A percentile compares a stretch with the other conserved stretches of the same genome.
Evolutionary conservation across 345 rosid genomes (phyloP).

Genomic region (Stellera chamaejasme): DNA sequence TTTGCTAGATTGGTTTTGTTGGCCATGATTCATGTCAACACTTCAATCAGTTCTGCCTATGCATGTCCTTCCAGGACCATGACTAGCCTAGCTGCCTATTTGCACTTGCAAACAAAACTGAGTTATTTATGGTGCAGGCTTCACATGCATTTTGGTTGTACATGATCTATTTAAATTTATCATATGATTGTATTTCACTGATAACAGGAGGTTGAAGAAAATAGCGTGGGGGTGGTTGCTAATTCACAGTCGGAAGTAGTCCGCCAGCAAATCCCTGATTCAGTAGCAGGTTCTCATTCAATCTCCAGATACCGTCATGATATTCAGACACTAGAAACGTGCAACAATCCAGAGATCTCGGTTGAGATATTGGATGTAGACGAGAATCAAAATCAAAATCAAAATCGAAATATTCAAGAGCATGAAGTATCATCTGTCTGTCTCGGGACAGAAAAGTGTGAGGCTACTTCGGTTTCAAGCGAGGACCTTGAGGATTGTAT

Average conservation of each 20-base stretch:
- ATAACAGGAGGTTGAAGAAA: conserved; percentile 46
- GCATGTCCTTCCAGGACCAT: too few relatives aligned
- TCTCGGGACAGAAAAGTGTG: background rate
- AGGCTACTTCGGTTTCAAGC: conserved; percentile 8
- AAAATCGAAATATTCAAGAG: background rate
- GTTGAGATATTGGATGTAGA: conserved; percentile 10
- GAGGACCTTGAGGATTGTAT: conserved; percentile 9
- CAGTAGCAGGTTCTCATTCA: conserved; percentile 7
- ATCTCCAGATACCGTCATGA: background rate
- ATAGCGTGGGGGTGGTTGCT: conserved; percentile 17
- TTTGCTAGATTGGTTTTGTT: too few relatives aligned
- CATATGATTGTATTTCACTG: background rate
- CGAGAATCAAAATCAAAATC: conserved; percentile 7
- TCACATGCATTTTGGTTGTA: too few relatives aligned
- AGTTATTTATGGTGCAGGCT: too few relatives aligned
- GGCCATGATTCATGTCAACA: too few relatives aligned
- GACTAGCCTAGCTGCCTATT: too few relatives aligned
- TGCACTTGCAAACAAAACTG: too few relatives aligned
- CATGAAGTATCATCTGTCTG: conserved; percentile 7
- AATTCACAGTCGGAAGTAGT: conserved; percentile 21
- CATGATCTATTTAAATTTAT: too few relatives aligned
- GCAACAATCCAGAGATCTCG: conserved; percentile 18
- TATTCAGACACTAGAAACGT: conserved; percentile 10
- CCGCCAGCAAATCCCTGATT: conserved; percentile 2
- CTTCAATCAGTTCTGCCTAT: too few relatives aligned